These are phyloP conservation scores for Mikania micrantha DNA, from an alignment of 129 eudicot species.

Conservation along the genomic window DNA sequence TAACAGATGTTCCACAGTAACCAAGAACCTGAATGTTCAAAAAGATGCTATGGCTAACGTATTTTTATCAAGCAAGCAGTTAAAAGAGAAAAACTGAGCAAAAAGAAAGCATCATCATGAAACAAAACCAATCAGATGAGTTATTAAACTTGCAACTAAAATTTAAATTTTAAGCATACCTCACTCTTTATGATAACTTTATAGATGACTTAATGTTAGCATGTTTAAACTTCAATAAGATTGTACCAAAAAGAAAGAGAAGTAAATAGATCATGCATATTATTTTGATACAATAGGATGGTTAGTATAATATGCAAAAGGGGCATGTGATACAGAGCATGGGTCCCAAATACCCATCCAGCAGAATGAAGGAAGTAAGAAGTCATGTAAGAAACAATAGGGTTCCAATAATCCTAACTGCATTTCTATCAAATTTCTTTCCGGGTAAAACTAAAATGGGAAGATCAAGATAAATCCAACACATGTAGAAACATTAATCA, in stretches of 20 bases:
- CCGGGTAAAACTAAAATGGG: neutral
- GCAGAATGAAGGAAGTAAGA: neutral
- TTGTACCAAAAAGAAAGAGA: neutral
- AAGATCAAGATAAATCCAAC: neutral
- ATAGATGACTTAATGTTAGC: neutral
- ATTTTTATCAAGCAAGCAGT: neutral
- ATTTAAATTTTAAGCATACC: neutral
- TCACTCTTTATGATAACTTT: neutral
- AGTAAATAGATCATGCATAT: neutral
- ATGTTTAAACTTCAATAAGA: neutral
- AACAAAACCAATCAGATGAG: neutral
- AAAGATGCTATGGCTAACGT: neutral
- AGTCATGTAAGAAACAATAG: neutral
- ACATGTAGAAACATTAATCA: neutral
- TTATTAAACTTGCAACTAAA: neutral
- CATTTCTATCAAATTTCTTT: neutral
- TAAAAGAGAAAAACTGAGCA: neutral
- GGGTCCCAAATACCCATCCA: neutral
- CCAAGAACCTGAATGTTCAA: constrained; percentile 62
- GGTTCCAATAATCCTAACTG: neutral
- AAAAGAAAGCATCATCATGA: neutral
- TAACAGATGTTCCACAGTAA: constrained; percentile 55
- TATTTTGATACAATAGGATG: neutral
- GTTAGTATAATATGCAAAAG: neutral
- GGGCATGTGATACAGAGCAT: neutral